Evolutionary conservation across 352 stramenopile species (phyloP), one percentile per base, ranked within the genome.

Genomic region (Phytophthora tentaculata): DNA sequence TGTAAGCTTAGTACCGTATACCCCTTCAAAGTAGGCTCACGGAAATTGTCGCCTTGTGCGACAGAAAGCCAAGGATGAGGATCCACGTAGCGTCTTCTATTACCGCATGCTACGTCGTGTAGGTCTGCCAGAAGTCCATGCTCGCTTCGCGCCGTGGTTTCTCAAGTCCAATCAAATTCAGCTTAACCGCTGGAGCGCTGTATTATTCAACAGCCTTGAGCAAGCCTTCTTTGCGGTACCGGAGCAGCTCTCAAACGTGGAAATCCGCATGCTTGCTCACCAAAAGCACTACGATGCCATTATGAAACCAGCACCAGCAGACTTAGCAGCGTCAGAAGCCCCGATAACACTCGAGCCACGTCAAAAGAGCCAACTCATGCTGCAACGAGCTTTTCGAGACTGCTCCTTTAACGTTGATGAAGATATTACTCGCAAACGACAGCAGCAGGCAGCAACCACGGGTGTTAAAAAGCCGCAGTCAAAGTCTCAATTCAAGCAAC

Each of bases 141-240:
- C 84, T 43, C 84, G 81, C 17, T 93, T 89, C 47, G 84, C 83
- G 26, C 84, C 84, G 29, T 93, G 83, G 84, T 93, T 93, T 56
- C 72, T 91, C 62, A 91, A 93, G 69, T 89, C 84, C 12, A 77
- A 90, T 43, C 79, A 90, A 58, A 79, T 93, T 64, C 62, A 78
- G 47, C 71, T 93, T n/a, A 88, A 79, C 28, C 82, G 84, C 14
- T 90, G 82, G 78, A 91, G 83, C 55, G 69, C 83, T 23, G 69
- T 88, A 64, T 73, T 93, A 9, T 93, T 93, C 57, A 76, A 77
- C 19, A 68, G 80, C 2, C 77, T 93, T 22, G 84, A 93, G 56
- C 74, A 80, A 10, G 81, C 84, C 12, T 93, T 90, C 67, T 86
- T 80, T 47, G 78, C 81, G 2, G 59, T 76, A 6, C 80, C 77